Base-by-base conservation (phyloP, 805 yeast genomes). In the Kodamaea jinghongensis region DNA sequence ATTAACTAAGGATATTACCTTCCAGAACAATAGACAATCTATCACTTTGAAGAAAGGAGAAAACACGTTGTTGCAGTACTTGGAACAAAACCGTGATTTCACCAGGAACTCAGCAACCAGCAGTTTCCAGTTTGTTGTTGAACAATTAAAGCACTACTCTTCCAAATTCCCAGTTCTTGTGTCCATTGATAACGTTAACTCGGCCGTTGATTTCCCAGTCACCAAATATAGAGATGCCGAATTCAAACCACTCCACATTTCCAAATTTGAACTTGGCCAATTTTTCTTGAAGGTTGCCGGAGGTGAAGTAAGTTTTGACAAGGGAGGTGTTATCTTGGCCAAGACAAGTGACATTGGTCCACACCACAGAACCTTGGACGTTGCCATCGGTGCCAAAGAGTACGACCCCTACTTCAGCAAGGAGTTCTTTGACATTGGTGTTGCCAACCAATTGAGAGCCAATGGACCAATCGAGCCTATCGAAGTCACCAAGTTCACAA, bases 171-270 rank as follows among this genome's bases (percentile, higher is more conserved):
- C 91, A 4, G 82, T 83, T 7, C 66, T 76, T 36, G 67, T 87
- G 31, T 72, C 95, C 2, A 71, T 88, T 31, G 97, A 89, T 58
- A 81, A 85, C 54, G 72, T 87, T 54, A 80, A 86, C 43, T 78
- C 81, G 3, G 61, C 86, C 42, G 58, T 79, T 9, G 74, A 79
- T 28, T 52, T 63, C 22, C 71, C 84, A 5, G 60, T 61, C 38
- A 76, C 95, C 6, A 70, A 64, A 29, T 87, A 89, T 64, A 73
- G 76, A 50, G 74, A 81, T 53, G 60, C 72, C 1, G 66, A 76
- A 16, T 79, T 80, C 62, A 58, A 65, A 29, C 72, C 72, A 7
- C 74, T 89, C 41, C 78, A 78, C 49, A 70, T 81, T 43, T 68
- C 71, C 15, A 75, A 82, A 20, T 71, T 89, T 33, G 89, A 86